Evolutionary conservation across 805 yeast species (phyloP), one percentile per base, ranked within the genome.

Genomic region (Ogataea pini): DNA sequence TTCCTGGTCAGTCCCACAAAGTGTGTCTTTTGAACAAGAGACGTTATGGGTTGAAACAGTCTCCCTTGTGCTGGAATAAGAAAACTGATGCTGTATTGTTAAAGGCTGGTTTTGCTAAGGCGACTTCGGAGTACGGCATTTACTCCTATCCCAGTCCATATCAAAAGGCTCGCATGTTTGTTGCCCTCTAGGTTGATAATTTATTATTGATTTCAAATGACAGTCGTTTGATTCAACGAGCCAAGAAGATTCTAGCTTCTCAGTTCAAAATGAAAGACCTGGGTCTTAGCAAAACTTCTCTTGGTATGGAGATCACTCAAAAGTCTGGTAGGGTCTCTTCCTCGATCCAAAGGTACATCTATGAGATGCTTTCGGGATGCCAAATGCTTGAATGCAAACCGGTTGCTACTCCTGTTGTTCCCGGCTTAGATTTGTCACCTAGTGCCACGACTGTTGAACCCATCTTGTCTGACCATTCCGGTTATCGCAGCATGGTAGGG

Each of bases 281-380:
- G 19, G 48, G 48, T 38, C 31, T 32, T 12, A 41, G 34, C 29
- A 37, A 34, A 7, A 22, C 10, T 6, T 44, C 32, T 44, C 48
- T 44, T 19, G 48, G 48, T n/a, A 44, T 44, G 38, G 32, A 38
- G n/a, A 42, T 42, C 16, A 16, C 27, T 31, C 44, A 42, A 17
- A 10, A 32, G 31, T n/a, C 31, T 20, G 39, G 45, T 19, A 31
- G 45, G 29, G 38, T 42, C 8, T 20, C 38, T 32, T 31, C 32
- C 5, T 42, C 45, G 17, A 18, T 42, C 8, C 39, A 20, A 10
- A 19, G 22, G 4, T 42, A 32, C 25, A 14, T 42, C 10, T 24
- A 33, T 7, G 32, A 29, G 12, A 17, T 32, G 17, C 14, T 32
- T 5, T 20, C 28, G 6, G 39, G 29, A 6, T 32, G 13, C 24